Percentiles rank a stretch among this genome's conserved stretches.
Conservation (phyloP, 305 asterid genomes). For the Vinca major region DNA sequence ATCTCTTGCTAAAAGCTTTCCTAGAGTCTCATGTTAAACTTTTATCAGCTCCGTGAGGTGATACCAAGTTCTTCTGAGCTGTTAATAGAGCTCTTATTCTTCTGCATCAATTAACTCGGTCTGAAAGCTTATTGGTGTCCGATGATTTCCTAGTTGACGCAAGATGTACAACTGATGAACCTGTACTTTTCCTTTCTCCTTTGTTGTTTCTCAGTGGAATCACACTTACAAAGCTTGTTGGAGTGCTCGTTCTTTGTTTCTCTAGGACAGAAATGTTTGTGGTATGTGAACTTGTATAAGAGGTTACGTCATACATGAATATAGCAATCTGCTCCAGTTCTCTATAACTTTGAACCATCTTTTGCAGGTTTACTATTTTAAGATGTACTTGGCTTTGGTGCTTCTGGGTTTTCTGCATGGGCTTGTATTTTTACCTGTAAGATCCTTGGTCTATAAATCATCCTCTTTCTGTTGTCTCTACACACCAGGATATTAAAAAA, state of each 20-base stretch:
- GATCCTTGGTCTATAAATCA: constrained; percentile 19
- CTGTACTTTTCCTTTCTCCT: background rate
- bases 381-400: constrained; percentile 90
- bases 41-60: background rate
- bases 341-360: constrained; percentile 2
- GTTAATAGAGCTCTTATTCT: background rate
- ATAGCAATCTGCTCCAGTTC: background rate
- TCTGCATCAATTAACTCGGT: background rate
- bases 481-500: background rate
- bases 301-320: background rate
- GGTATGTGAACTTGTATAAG: constrained; percentile 32
- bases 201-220: constrained; percentile 63
- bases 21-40: background rate
- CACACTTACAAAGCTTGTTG: constrained; percentile 94
- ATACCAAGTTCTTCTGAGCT: background rate
- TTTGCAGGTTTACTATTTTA: constrained; percentile 84
- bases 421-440: constrained; percentile 78
- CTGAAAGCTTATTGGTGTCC: background rate
- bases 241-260: constrained; percentile 84
- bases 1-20: background rate
- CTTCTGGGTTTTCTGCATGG: constrained; percentile 91
- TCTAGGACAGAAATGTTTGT: constrained; percentile 91
- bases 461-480: background rate
- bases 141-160: background rate
- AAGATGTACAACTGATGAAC: background rate